A percentile compares a stretch with the other conserved stretches of the same genome.
Conservation (phyloP, 257 asterid species). For the Hygrophila difformis region DNA sequence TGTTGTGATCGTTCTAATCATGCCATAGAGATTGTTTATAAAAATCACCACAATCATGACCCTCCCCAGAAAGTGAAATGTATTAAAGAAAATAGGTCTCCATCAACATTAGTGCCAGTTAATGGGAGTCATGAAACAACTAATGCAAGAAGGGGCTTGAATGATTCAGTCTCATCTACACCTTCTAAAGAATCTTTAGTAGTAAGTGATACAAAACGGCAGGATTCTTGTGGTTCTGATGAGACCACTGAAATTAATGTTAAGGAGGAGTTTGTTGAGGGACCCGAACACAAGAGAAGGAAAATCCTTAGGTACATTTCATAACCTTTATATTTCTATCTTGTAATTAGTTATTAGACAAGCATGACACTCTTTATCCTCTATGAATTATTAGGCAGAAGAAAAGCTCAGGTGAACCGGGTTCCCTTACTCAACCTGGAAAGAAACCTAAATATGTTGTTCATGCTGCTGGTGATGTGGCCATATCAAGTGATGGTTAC, state of each 20-base stretch:
- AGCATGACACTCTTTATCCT: conserved; percentile 15
- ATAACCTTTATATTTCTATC: neutral
- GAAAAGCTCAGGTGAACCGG: conserved; percentile 30
- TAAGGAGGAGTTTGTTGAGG: conserved; percentile 32
- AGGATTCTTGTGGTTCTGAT: conserved; percentile 36
- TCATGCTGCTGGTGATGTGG: conserved; percentile 56
- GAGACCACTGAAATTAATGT: conserved; percentile 32
- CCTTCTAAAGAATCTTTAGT: conserved; percentile 26
- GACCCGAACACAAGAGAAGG: conserved; percentile 44
- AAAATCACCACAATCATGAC: conserved; percentile 61
- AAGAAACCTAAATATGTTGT: conserved; percentile 58
- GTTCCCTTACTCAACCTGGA: conserved; percentile 30
- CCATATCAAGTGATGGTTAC: conserved; percentile 66
- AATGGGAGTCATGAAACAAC: conserved; percentile 20
- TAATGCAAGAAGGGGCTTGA: conserved; percentile 12
- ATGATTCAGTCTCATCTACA: conserved; percentile 30
- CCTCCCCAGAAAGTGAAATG: conserved; percentile 47
- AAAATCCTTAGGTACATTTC: conserved; percentile 12
- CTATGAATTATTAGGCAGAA: conserved; percentile 33
- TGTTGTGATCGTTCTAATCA: conserved; percentile 40
- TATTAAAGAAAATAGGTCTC: conserved; percentile 25
- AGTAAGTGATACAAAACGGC: conserved; percentile 23
- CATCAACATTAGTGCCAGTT: conserved; percentile 21
- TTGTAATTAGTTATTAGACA: conserved; percentile 6
- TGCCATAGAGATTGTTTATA: conserved; percentile 43